These are phyloP conservation scores for Coniosporium tulheliwenetii DNA, from an alignment of 2,329 filamentous ascomycete species.

Conservation along the genomic window DNA sequence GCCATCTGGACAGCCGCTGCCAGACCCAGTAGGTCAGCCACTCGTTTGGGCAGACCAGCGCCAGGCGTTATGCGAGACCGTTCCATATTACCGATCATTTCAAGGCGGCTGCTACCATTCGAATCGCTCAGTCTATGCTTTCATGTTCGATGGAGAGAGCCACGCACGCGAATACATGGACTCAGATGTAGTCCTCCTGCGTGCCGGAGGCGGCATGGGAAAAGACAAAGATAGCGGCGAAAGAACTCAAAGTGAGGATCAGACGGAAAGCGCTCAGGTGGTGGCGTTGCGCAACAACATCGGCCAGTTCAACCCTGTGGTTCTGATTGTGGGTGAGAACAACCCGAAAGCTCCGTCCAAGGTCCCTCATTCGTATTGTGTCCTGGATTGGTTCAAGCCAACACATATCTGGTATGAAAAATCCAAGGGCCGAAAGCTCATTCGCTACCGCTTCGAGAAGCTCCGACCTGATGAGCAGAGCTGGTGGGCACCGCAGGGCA, in stretches of 20 bases:
- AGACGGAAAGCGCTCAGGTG: constrained; percentile 22
- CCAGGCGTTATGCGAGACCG: constrained; percentile 45
- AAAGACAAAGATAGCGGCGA: constrained; percentile 29
- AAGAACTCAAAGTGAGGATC: constrained; percentile 31
- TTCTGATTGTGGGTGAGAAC: constrained; percentile 32
- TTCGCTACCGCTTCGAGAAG: constrained; percentile 52
- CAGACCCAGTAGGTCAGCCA: constrained; percentile 22
- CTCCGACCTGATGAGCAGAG: constrained; percentile 33
- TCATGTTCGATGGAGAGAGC: constrained; percentile 42
- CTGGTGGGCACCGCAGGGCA: constrained; percentile 40
- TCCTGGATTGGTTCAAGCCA: constrained; percentile 54
- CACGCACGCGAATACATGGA: constrained; percentile 42
- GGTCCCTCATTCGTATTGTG: constrained; percentile 44
- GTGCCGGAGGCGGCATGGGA: constrained; percentile 39
- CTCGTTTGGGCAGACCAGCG: constrained; percentile 42
- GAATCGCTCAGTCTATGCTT: constrained; percentile 34
- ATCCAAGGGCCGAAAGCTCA: constrained; percentile 24
- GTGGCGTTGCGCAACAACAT: constrained; percentile 31
- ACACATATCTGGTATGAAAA: constrained; percentile 55
- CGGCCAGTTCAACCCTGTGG: constrained; percentile 32
- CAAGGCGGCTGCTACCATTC: constrained; percentile 43
- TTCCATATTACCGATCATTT: constrained; percentile 46
- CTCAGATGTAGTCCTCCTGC: constrained; percentile 46
- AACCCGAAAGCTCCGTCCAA: constrained; percentile 32
- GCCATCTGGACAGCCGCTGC: constrained; percentile 8